Evolutionary conservation across 1,284 basidiomycete species (phyloP).

Genomic region (Lentinula novae-zelandiae): DNA sequence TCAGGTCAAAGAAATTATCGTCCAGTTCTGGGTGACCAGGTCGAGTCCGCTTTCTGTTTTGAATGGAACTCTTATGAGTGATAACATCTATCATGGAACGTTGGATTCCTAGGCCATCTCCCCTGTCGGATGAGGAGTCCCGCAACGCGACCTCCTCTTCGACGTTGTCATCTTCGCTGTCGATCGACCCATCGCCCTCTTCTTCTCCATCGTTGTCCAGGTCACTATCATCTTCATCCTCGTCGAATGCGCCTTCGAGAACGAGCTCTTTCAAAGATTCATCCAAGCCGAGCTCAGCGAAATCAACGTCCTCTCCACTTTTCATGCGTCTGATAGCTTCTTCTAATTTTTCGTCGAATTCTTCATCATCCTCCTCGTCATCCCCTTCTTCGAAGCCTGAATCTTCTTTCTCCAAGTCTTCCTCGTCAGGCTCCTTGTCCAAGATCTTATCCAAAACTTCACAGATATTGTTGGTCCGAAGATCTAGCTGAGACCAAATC

Average conservation of each 20-base stretch:
- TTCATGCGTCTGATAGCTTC: constrained; percentile 24
- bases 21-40: constrained; percentile 57
- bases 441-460: constrained; percentile 55
- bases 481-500: constrained; percentile 90
- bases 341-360: constrained; percentile 17
- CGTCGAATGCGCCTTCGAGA: constrained; percentile 17
- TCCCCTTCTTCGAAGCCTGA: constrained; percentile 25
- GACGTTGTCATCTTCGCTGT: constrained; percentile 15
- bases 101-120: constrained; percentile 19
- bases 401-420: constrained; percentile 23
- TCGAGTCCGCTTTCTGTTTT: constrained; percentile 10
- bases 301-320: constrained; percentile 25
- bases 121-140: constrained; percentile 15
- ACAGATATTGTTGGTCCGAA: constrained; percentile 67
- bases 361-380: constrained; percentile 24
- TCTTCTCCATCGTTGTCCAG: constrained; percentile 31
- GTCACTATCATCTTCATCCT: constrained; percentile 28
- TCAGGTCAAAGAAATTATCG: constrained; percentile 91
- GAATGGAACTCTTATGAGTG: constrained; percentile 8
- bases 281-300: constrained; percentile 23
- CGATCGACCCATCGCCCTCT: constrained; percentile 30
- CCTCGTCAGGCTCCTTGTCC: constrained; percentile 39
- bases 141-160: constrained; percentile 25
- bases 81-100: constrained; percentile 12
- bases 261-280: constrained; percentile 17